These are phyloP conservation scores for Litchi chinensis DNA, from an alignment of 345 rosid species.

Conservation along the genomic window DNA sequence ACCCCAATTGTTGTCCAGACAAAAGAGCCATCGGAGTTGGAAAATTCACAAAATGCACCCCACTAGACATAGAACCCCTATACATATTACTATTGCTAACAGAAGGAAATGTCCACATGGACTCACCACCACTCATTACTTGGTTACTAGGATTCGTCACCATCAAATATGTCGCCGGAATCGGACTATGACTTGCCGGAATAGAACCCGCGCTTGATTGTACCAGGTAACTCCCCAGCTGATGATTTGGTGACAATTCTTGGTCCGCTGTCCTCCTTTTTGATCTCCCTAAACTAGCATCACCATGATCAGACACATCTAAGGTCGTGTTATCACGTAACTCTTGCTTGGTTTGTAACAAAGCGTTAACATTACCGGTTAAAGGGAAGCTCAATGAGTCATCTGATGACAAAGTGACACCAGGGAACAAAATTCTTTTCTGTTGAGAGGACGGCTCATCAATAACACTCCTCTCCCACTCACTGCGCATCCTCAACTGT, in stretches of 20 bases:
- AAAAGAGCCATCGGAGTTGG: slow-evolving; percentile 70
- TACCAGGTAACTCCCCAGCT: slow-evolving; percentile 55
- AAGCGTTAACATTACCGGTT: slow-evolving; percentile 23
- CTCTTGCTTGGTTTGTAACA: slow-evolving; percentile 46
- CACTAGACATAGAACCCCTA: slow-evolving; percentile 45
- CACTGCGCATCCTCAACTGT: slow-evolving; percentile 31
- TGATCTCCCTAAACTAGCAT: slow-evolving; percentile 20
- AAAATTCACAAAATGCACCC: slow-evolving; percentile 80
- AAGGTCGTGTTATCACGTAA: slow-evolving; percentile 21
- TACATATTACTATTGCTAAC: slow-evolving; percentile 32
- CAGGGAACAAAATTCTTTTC: slow-evolving; percentile 33
- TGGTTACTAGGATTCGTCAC: slow-evolving; percentile 48
- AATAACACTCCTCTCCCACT: slow-evolving; percentile 41
- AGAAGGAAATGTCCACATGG: slow-evolving; percentile 51
- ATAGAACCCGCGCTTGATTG: slow-evolving; percentile 61
- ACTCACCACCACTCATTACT: slow-evolving; percentile 41
- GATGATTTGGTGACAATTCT: slow-evolving; percentile 36
- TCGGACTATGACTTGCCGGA: slow-evolving; percentile 48
- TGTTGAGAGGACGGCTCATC: slow-evolving; percentile 31
- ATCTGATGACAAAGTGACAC: slow-evolving; percentile 24
- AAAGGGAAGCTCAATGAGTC: slow-evolving; percentile 28
- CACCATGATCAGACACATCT: slow-evolving; percentile 25
- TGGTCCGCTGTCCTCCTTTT: slow-evolving; percentile 28
- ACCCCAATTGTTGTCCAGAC: slow-evolving; percentile 59
- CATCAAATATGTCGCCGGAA: slow-evolving; percentile 70